phyloP scores from a whole-genome alignment of 192 early-diverging fungal species.

The Borealophlyctis nickersoniae region DNA sequence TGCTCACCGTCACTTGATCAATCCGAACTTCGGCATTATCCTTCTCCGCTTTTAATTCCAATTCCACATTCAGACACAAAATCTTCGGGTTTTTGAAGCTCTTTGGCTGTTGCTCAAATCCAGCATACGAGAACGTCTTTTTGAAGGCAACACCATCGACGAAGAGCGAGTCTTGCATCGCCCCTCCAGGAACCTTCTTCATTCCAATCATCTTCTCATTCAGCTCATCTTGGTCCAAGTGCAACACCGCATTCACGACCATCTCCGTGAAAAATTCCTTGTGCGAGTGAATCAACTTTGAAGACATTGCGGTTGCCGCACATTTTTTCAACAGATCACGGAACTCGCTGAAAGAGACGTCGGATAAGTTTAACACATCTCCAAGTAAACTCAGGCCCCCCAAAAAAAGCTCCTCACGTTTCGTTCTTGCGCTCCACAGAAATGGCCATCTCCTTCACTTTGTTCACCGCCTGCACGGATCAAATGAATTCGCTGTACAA shows the following conservation, averaged over 20 bases:
- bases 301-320: constrained; percentile 97
- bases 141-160: constrained; percentile 98
- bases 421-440: constrained; percentile 77
- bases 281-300: constrained; percentile 95
- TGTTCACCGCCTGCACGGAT: constrained; percentile 68
- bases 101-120: constrained; percentile 99
- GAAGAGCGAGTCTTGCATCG: constrained; percentile 96
- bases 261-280: constrained; percentile 97
- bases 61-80: constrained; percentile 91
- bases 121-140: constrained; percentile 98
- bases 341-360: constrained; percentile 63
- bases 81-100: constrained; percentile 86
- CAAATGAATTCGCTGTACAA: neutral
- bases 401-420: constrained; percentile 37
- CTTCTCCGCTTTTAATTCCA: constrained; percentile 98
- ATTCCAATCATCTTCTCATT: constrained; percentile 97
- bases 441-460: constrained; percentile 90
- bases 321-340: constrained; percentile 89
- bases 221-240: constrained; percentile 92
- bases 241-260: constrained; percentile 95
- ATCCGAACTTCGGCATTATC: constrained; percentile 99
- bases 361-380: constrained; percentile 1
- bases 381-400: neutral
- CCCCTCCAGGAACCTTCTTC: constrained; percentile 97
- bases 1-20: constrained; percentile 68